These are phyloP conservation scores for Entomortierella lignicola DNA, from an alignment of 192 early-diverging fungal species.

Conservation along the genomic window DNA sequence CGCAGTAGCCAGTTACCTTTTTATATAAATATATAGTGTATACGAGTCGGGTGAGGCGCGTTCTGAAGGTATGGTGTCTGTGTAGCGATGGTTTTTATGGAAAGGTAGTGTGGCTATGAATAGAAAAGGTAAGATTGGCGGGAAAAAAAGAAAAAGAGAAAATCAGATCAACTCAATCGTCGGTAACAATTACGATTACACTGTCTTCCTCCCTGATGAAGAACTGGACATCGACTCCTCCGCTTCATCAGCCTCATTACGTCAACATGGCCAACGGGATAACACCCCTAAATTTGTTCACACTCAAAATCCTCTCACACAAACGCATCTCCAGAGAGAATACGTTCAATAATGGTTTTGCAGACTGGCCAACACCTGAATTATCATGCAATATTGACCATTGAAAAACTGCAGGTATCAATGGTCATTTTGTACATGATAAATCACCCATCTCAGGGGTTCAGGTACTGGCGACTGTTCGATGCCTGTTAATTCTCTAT, in stretches of 20 bases:
- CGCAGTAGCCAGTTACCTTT: neutral
- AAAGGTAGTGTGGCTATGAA: neutral
- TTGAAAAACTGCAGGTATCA: slow-evolving; percentile 74
- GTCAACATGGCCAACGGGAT: slow-evolving; percentile 24
- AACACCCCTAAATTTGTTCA: slow-evolving; percentile 37
- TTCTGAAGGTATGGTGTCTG: neutral
- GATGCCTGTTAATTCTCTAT: too few relatives aligned
- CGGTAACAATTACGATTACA: neutral
- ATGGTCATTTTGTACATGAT: slow-evolving; percentile 99
- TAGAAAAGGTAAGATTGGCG: neutral
- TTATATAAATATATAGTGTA: neutral
- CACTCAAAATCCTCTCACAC: slow-evolving; percentile 82
- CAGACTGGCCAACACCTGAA: neutral
- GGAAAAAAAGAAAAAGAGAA: slow-evolving; percentile 1
- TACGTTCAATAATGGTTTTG: slow-evolving; percentile 97
- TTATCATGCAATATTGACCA: neutral
- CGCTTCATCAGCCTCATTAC: neutral
- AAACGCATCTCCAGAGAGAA: slow-evolving; percentile 97
- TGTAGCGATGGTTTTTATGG: neutral
- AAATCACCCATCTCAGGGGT: slow-evolving; percentile 99
- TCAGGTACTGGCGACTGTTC: too few relatives aligned
- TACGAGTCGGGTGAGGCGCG: slow-evolving; percentile 12
- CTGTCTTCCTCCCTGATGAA: neutral
- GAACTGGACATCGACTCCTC: slow-evolving; percentile 1
- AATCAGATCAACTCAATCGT: neutral